phyloP scores from a whole-genome alignment of 1,284 basidiomycete genomes.

The Peniophora sp. region DNA sequence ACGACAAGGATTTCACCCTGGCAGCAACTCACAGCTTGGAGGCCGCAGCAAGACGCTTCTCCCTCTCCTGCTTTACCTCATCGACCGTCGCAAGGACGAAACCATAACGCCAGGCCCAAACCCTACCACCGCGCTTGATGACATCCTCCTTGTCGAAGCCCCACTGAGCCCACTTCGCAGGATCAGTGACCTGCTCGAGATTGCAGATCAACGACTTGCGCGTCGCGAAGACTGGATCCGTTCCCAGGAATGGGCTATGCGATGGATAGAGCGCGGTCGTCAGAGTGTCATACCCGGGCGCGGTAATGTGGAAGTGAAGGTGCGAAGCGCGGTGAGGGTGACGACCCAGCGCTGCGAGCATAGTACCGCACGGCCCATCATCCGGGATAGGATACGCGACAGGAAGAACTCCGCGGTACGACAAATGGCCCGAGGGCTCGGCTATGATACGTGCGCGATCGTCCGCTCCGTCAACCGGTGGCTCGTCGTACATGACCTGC shows the following conservation, averaged over 20 bases:
- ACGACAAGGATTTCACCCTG: too few species aligned
- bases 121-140: slow-evolving; percentile 14
- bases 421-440: slow-evolving; percentile 25
- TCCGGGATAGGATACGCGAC: slow-evolving; percentile 28
- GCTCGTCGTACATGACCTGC: background rate
- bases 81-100: slow-evolving; percentile 26
- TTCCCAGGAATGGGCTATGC: slow-evolving; percentile 31
- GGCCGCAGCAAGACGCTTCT: slow-evolving; percentile 11
- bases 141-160: slow-evolving; percentile 26
- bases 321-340: slow-evolving; percentile 33
- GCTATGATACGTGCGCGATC: slow-evolving; percentile 29
- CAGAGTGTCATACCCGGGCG: slow-evolving; percentile 31
- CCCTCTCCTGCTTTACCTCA: slow-evolving; percentile 19
- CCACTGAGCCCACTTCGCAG: slow-evolving; percentile 21
- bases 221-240: slow-evolving; percentile 34
- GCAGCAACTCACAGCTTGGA: too few species aligned
- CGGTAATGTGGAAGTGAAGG: slow-evolving; percentile 28
- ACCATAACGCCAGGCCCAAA: slow-evolving; percentile 28
- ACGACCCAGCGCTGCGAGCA: slow-evolving; percentile 26
- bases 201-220: slow-evolving; percentile 30
- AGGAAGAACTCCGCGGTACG: slow-evolving; percentile 29
- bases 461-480: slow-evolving; percentile 20
- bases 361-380: slow-evolving; percentile 28
- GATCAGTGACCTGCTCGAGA: slow-evolving; percentile 22
- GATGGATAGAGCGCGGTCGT: slow-evolving; percentile 32